Evolutionary conservation across 192 early-diverging fungal genomes (phyloP).

Genomic region (Backusella luteola): DNA sequence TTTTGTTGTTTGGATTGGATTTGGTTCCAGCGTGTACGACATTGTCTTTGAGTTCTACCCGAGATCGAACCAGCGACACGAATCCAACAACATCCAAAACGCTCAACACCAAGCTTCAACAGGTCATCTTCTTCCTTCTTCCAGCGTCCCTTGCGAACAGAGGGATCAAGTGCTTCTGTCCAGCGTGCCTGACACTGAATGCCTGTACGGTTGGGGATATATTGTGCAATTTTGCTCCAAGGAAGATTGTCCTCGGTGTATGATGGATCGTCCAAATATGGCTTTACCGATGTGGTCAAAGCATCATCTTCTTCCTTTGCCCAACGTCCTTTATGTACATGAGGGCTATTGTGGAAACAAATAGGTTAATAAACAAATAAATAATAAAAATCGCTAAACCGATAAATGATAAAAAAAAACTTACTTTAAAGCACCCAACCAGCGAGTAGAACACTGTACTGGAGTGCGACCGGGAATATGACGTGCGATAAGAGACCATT

Average conservation of each 20-base stretch:
- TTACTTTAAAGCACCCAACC: slow-evolving; percentile 50
- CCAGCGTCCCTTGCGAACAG: slow-evolving; percentile 52
- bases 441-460: slow-evolving; percentile 48
- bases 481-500: slow-evolving; percentile 42
- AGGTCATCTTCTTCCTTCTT: slow-evolving; percentile 45
- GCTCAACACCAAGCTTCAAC: slow-evolving; percentile 47
- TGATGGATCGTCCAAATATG: neutral
- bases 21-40: slow-evolving; percentile 57
- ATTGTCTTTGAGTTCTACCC: slow-evolving; percentile 54
- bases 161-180: slow-evolving; percentile 54
- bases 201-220: slow-evolving; percentile 46
- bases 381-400: neutral
- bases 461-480: slow-evolving; percentile 45
- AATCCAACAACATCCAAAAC: slow-evolving; percentile 49
- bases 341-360: slow-evolving; percentile 12
- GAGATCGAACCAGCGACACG: slow-evolving; percentile 47
- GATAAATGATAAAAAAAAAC: neutral
- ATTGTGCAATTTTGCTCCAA: slow-evolving; percentile 38
- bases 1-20: slow-evolving; percentile 38
- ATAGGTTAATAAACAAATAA: neutral
- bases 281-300: slow-evolving; percentile 10
- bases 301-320: slow-evolving; percentile 23
- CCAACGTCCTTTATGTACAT: slow-evolving; percentile 31
- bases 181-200: slow-evolving; percentile 58
- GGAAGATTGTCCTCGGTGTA: slow-evolving; percentile 13